Evolutionary conservation across 768 basidiomycete species (phyloP), one percentile per base, ranked within the genome.

Genomic region (Serendipita sp.): DNA sequence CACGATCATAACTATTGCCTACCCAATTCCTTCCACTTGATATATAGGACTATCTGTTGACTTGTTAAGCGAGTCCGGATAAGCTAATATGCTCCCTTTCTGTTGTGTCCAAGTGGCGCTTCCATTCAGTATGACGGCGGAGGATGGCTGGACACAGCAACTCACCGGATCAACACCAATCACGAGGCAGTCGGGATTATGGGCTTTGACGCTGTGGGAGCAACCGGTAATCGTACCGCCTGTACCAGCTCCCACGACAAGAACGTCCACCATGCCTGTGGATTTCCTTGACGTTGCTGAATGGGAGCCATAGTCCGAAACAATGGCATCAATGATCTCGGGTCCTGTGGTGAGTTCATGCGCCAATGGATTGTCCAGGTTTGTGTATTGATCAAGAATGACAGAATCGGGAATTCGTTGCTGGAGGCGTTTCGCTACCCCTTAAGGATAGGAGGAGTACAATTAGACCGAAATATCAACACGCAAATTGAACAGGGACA

Each of bases 161-260:
- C 88, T 63, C 69, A 93, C 90, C 18, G 96, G 96, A 75, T 99
- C 96, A 45, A 92, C 80, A 3, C 84, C 94, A n/a, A 99, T 81
- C 16, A 96, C 80, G 16, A 84, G 74, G 69, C 84, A 86, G 2
- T 82, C 77, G 32, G 80, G 74, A 70, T 93, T 93, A 8, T 74
- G 77, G 73, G 84, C 87, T 79, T 88, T 89, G 69, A 95, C 76
- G 2, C 86, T 86, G 15, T 85, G 80, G 16, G 89, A 86, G 56
- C 89, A 73, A 1, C 95, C 95, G n/a, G 89, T 90, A 67, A 99
- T 76, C 0, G 95, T 97, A 10, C 95, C 95, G 13, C 96, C 95
- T 1, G 96, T 99, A 13, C 96, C 96, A 8, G 94, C 90, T 2
- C 90, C 85, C 5, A 86, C 90, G 24, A 96, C 74, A 60, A 98